Conservation (phyloP, 2,329 filamentous ascomycete species). For the Stachybotrys elegans region DNA sequence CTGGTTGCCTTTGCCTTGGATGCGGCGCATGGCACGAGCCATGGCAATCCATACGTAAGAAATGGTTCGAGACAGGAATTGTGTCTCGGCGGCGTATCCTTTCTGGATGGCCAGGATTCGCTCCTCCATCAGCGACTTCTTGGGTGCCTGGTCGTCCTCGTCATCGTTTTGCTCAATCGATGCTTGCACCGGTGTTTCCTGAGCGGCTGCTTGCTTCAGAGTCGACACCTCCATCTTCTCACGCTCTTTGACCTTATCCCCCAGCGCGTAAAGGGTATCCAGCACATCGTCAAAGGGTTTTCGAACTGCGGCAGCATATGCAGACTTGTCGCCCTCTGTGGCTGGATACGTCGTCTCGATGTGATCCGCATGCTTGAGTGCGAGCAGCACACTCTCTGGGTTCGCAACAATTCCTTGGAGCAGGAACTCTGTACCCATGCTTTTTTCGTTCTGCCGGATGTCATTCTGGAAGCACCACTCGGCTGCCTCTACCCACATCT, state of each 20-base stretch:
- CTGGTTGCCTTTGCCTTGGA: slow-evolving; percentile 73
- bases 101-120: slow-evolving; percentile 59
- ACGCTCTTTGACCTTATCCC: slow-evolving; percentile 64
- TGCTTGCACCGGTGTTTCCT: slow-evolving; percentile 28
- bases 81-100: slow-evolving; percentile 66
- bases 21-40: slow-evolving; percentile 87
- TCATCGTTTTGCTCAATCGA: slow-evolving; percentile 45
- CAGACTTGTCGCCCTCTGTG: slow-evolving; percentile 72
- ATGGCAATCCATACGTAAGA: slow-evolving; percentile 94
- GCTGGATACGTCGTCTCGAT: slow-evolving; percentile 73
- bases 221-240: slow-evolving; percentile 54
- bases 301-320: slow-evolving; percentile 72
- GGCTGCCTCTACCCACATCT: slow-evolving; percentile 92
- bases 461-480: slow-evolving; percentile 86
- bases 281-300: slow-evolving; percentile 80
- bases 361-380: slow-evolving; percentile 83
- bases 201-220: slow-evolving; percentile 47
- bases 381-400: slow-evolving; percentile 85
- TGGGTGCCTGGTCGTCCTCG: slow-evolving; percentile 32
- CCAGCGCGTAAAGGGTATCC: slow-evolving; percentile 81
- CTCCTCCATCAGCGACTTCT: slow-evolving; percentile 57
- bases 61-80: slow-evolving; percentile 75
- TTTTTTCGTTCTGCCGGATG: slow-evolving; percentile 55
- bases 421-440: slow-evolving; percentile 68
- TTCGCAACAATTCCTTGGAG: slow-evolving; percentile 81